These are phyloP conservation scores for Cyclotella choctawhatcheeana DNA, from an alignment of 108 stramenopile genomes.

Conservation along the genomic window DNA sequence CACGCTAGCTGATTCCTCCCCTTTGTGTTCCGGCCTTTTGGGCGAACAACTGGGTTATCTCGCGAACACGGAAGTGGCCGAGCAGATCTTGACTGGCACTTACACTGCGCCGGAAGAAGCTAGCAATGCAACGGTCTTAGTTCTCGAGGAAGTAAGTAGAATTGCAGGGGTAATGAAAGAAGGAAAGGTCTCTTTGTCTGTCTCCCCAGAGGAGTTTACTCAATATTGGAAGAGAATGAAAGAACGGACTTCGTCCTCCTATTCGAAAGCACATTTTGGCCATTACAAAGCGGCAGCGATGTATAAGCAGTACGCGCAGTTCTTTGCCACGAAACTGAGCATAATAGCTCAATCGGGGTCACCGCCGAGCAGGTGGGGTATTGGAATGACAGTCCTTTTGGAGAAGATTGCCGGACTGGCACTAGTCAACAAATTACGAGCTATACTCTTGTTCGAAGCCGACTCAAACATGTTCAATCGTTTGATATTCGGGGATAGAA, in stretches of 20 bases:
- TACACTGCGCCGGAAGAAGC: not conserved
- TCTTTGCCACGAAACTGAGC: constrained; percentile 5
- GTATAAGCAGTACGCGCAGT: not conserved
- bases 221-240: constrained; percentile 13
- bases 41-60: constrained; percentile 16
- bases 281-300: constrained; percentile 3
- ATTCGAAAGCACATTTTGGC: not conserved
- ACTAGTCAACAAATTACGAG: constrained; percentile 5
- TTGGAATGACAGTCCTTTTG: constrained; percentile 11
- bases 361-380: constrained; percentile 5
- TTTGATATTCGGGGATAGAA: not conserved
- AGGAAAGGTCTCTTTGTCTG: not conserved
- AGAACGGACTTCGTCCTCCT: constrained; percentile 20
- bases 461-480: constrained; percentile 17
- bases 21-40: not conserved
- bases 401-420: constrained; percentile 27
- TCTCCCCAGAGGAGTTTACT: constrained; percentile 5
- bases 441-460: constrained; percentile 22
- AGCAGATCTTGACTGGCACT: not conserved
- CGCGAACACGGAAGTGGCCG: constrained; percentile 2
- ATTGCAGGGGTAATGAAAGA: not conserved
- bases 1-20: not conserved
- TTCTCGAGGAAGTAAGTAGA: not conserved
- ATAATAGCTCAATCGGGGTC: constrained; percentile 6
- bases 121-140: not conserved